A percentile compares a stretch with the other conserved stretches of the same genome.
Conservation (phyloP, 2,329 filamentous ascomycete species). For the Aureobasidium sp. region DNA sequence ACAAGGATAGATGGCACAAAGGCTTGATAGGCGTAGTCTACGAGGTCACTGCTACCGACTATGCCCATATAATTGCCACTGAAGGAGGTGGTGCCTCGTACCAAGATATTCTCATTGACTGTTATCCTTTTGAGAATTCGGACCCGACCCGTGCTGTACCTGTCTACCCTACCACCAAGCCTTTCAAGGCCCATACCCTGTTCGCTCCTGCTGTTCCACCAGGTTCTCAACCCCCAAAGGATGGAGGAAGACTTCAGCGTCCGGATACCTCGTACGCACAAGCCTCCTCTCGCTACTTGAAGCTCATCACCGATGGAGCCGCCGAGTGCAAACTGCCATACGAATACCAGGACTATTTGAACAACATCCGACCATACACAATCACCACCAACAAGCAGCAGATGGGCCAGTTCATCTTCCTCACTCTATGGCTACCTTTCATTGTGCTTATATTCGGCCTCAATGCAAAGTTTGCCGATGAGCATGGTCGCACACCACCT, state of each 20-base stretch:
- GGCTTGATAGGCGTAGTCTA: slow-evolving; percentile 90
- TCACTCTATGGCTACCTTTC: slow-evolving; percentile 49
- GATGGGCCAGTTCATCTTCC: slow-evolving; percentile 56
- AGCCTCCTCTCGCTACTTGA: slow-evolving; percentile 73
- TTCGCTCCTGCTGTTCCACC: slow-evolving; percentile 50
- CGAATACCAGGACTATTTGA: slow-evolving; percentile 68
- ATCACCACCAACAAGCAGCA: slow-evolving; percentile 59
- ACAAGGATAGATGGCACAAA: slow-evolving; percentile 62
- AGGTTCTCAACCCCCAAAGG: slow-evolving; percentile 23
- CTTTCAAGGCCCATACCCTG: slow-evolving; percentile 80
- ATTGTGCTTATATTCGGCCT: slow-evolving; percentile 46
- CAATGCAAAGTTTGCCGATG: slow-evolving; percentile 47
- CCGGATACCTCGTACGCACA: slow-evolving; percentile 67
- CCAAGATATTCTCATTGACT: slow-evolving; percentile 71
- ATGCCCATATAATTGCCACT: slow-evolving; percentile 75
- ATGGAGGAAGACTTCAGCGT: slow-evolving; percentile 42
- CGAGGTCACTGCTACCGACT: slow-evolving; percentile 79
- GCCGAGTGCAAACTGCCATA: slow-evolving; percentile 69
- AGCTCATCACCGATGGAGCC: slow-evolving; percentile 70
- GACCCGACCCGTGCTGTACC: slow-evolving; percentile 50
- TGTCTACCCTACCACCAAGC: slow-evolving; percentile 49
- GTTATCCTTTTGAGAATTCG: slow-evolving; percentile 56
- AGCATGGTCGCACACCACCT: slow-evolving; percentile 56
- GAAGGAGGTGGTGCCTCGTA: slow-evolving; percentile 86
- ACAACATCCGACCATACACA: slow-evolving; percentile 59